These are phyloP conservation scores for Paratrypanosoma confusum DNA, from an alignment of 208 protist species.

Conservation along the genomic window DNA sequence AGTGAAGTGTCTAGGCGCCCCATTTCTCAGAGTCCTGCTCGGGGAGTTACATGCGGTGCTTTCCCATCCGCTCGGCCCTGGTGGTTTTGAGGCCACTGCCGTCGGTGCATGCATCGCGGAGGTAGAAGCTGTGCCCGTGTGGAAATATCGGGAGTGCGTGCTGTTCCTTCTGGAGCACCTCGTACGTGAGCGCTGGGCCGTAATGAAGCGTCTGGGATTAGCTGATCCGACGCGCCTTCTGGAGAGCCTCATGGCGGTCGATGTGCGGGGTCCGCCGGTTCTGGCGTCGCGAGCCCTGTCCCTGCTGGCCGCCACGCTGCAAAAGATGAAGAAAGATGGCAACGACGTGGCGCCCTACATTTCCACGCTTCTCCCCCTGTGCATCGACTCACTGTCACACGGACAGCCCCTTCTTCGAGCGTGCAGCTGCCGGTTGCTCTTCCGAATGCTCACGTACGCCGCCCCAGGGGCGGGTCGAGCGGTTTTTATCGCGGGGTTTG, in stretches of 20 bases:
- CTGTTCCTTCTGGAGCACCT: conserved; percentile 41
- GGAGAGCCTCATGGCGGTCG: conserved; percentile 20
- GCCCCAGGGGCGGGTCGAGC: too few species aligned
- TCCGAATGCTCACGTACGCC: too few species aligned
- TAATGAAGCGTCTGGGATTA: conserved; percentile 18
- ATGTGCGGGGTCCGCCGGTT: conserved; percentile 13
- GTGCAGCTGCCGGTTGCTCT: too few species aligned
- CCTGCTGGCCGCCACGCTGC: conserved; percentile 18
- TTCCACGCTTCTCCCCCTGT: conserved; percentile 4
- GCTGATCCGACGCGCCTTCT: conserved; percentile 20
- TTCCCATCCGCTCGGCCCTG: too few species aligned
- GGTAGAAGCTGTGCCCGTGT: conserved; percentile 2
- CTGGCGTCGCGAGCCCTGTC: conserved; percentile 29
- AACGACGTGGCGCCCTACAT: background rate
- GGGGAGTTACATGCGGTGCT: conserved; percentile 21
- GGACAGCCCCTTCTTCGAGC: too few species aligned
- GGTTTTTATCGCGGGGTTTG: background rate
- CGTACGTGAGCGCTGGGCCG: conserved; percentile 13
- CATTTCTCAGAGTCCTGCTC: conserved; percentile 28
- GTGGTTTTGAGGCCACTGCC: too few species aligned
- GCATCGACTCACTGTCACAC: too few species aligned
- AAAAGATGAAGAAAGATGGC: conserved; percentile 8
- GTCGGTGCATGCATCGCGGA: too few species aligned
- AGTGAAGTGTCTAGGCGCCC: conserved; percentile 19
- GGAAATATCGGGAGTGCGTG: conserved; percentile 27